These are phyloP conservation scores for Rhodotorula sp. DNA, from an alignment of 1,284 basidiomycete genomes.

Conservation along the genomic window DNA sequence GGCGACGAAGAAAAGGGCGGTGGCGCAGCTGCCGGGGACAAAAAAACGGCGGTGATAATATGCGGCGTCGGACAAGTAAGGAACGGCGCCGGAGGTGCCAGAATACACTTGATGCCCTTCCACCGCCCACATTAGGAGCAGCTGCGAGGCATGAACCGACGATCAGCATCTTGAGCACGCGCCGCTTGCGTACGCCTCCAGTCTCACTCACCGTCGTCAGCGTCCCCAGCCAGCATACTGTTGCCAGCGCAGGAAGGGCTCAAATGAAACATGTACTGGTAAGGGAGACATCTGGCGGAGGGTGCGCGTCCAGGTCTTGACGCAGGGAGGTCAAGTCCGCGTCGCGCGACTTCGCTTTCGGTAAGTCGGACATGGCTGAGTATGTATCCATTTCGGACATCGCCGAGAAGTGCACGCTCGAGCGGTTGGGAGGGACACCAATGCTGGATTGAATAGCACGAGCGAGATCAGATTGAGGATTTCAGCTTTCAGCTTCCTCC, in stretches of 20 bases:
- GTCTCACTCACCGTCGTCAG: neutral
- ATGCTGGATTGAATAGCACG: neutral
- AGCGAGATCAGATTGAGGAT: neutral
- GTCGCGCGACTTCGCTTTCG: too few species aligned
- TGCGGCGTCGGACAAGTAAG: constrained; percentile 13
- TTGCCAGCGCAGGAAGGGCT: neutral
- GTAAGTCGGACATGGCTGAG: too few species aligned
- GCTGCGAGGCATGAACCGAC: neutral
- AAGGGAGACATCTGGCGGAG: neutral
- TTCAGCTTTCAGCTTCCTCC: neutral
- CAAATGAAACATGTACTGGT: neutral
- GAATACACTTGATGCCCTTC: neutral
- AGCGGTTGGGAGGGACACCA: too few species aligned
- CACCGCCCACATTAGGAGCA: neutral
- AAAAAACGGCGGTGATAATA: constrained; percentile 6
- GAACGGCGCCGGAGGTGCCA: neutral
- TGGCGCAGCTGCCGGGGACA: constrained; percentile 1
- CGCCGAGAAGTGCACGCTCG: too few species aligned
- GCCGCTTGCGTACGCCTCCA: too few species aligned
- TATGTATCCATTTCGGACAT: too few species aligned
- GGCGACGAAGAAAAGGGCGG: constrained; percentile 6
- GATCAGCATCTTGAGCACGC: neutral
- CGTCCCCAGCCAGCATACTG: neutral
- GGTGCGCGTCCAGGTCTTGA: neutral
- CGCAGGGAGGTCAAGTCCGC: neutral